A percentile compares a stretch with the other conserved stretches of the same genome.
Conservation (phyloP, 441 rosid genomes). For the Bruguiera hainesii region DNA sequence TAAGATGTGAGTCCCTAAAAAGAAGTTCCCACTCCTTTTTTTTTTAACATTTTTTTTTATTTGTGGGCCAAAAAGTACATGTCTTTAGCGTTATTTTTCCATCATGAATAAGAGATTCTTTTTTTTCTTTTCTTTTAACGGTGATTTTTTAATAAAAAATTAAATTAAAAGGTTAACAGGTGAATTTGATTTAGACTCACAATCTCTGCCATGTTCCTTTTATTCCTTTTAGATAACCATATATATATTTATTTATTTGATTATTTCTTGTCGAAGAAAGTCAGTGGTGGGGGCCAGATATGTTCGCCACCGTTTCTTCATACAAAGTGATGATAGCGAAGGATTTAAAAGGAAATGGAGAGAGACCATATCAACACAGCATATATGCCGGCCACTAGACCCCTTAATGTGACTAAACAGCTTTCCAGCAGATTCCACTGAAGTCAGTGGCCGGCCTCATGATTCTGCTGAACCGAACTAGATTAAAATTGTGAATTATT, state of each 20-base stretch:
- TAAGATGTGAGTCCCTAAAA: constrained; percentile 54
- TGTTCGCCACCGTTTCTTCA: not conserved
- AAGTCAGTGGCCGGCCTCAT: constrained; percentile 43
- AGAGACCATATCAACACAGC: constrained; percentile 17
- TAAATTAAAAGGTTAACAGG: too few species aligned
- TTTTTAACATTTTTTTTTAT: not conserved
- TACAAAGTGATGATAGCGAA: not conserved
- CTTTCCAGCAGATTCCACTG: constrained; percentile 43
- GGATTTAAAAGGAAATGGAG: constrained; percentile 8
- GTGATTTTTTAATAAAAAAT: not conserved
- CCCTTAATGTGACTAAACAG: constrained; percentile 17
- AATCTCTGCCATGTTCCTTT: too few species aligned
- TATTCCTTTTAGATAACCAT: too few species aligned
- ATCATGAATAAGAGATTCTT: constrained; percentile 15
- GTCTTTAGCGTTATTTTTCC: constrained; percentile 15
- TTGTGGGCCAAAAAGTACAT: constrained; percentile 28
- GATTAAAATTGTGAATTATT: constrained; percentile 20
- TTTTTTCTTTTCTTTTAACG: too few species aligned
- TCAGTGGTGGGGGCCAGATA: constrained; percentile 32
- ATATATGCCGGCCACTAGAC: constrained; percentile 31
- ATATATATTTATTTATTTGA: too few species aligned
- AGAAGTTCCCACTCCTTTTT: constrained; percentile 51
- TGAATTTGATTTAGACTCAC: too few species aligned
- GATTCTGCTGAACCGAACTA: constrained; percentile 36
- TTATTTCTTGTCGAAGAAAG: not conserved